Evolutionary conservation across 306 rosid genomes (phyloP).

Genomic region (Biancaea sappan): DNA sequence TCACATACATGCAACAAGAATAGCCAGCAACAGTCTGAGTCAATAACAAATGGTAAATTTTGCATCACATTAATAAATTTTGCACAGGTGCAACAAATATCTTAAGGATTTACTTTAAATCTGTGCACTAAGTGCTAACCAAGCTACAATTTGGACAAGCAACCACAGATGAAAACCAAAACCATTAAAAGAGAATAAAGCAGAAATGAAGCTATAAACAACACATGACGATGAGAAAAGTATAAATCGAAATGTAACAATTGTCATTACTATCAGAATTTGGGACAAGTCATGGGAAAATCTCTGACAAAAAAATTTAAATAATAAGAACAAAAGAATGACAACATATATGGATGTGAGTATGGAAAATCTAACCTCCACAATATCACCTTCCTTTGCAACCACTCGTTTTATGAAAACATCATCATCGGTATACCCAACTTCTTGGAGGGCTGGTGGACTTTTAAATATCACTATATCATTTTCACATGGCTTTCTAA

Average conservation of each 20-base stretch:
- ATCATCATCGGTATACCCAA: slow-evolving; percentile 87
- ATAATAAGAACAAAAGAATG: slow-evolving; percentile 15
- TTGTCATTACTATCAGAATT: neutral
- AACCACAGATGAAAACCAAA: neutral
- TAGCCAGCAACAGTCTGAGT: neutral
- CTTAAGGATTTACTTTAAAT: neutral
- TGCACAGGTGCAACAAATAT: neutral
- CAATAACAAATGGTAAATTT: neutral
- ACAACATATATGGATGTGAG: neutral
- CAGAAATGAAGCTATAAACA: neutral
- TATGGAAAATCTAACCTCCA: slow-evolving; percentile 68
- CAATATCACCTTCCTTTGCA: slow-evolving; percentile 89
- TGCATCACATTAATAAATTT: neutral
- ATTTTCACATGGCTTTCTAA: slow-evolving; percentile 91
- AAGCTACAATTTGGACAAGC: neutral
- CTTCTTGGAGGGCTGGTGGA: slow-evolving; percentile 96
- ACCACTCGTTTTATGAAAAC: slow-evolving; percentile 92
- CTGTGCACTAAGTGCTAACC: neutral
- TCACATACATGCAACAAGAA: slow-evolving; percentile 8
- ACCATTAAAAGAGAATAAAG: neutral
- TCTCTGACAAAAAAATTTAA: neutral
- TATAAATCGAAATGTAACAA: neutral
- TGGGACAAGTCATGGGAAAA: slow-evolving; percentile 1
- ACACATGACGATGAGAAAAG: neutral
- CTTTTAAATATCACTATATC: slow-evolving; percentile 93